Base-by-base conservation (phyloP, 768 basidiomycete genomes). In the Leccinum longicurvipes region DNA sequence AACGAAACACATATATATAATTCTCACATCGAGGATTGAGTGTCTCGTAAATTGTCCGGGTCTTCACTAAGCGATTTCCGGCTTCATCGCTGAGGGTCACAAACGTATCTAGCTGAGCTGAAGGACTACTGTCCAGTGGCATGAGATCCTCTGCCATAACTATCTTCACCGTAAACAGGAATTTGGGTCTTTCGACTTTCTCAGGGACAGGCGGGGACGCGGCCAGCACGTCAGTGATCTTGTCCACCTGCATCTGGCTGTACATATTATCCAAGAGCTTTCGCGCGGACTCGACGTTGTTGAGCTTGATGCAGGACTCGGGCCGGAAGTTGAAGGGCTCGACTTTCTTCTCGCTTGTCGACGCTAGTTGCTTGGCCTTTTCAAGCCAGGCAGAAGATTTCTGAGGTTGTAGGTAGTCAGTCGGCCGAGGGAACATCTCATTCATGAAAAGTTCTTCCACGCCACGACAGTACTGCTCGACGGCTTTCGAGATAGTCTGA, bases 271-370 rank as follows among this genome's bases (percentile, higher is more conserved):
- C 97, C 58, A 99, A 80, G 47, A 97, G 79, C 57, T 84, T 84
- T 28, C 94, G 84, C 1, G 95, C 93, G 11, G 92, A 89, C 63
- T 95, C 94, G 60, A 98, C 85, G 71, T 98, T 98, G 77, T 99
- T 99, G 50, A 98, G 81, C 76, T 98, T 98, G 69, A 99, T 91
- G 66, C 95, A 98, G 0, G 93, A 93, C 75, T 96, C 85, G 0
- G 94, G 82, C 49, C 82, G 85, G 77, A 99, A 98, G 65, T 94
- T 92, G 79, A 95, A 99, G 1, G 93, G 91, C 63, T 94, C 93
- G 44, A 95, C 80, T 71, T 90, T 95, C 79, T 91, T 94, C 72
- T 98, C 95, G 45, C 87, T 87, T 48, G 83, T 75, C 4, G 79
- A 78, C 10, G 91, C 78, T 2, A 95, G 83, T 62, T 86, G 84